A percentile compares a stretch with the other conserved stretches of the same genome.
phyloP scores from a whole-genome alignment of 345 rosid species.

The Fremontodendron californicum region DNA sequence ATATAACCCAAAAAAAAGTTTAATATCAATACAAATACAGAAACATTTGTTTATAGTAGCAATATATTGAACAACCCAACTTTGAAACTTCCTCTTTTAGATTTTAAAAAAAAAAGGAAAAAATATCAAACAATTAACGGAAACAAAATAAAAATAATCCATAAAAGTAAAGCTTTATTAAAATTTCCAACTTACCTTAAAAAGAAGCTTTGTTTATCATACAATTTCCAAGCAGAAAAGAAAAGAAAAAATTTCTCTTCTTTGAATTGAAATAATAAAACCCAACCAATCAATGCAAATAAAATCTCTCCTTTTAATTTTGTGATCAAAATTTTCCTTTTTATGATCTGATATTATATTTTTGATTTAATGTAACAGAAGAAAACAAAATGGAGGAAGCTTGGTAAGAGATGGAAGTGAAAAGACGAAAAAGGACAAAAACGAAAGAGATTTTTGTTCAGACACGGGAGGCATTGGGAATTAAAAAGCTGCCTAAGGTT shows the following conservation, averaged over 20 bases:
- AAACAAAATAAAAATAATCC: neutral
- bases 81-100: neutral
- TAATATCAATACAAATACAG: neutral
- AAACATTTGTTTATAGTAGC: neutral
- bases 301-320: neutral
- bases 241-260: neutral
- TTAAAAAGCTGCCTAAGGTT: constrained; percentile 12
- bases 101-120: neutral
- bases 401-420: neutral
- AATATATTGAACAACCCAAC: neutral
- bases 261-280: neutral
- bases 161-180: neutral
- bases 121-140: neutral
- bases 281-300: neutral
- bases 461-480: constrained; percentile 22
- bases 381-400: neutral
- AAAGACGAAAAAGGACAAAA: constrained; percentile 32
- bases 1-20: neutral
- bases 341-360: neutral
- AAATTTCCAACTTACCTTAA: neutral
- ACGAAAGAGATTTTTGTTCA: neutral
- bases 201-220: neutral
- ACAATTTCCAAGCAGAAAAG: neutral
- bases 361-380: neutral
- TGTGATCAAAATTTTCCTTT: neutral